A percentile compares a stretch with the other conserved stretches of the same genome.
Conservation (phyloP, 768 basidiomycete genomes). For the Tylopilus felleus region DNA sequence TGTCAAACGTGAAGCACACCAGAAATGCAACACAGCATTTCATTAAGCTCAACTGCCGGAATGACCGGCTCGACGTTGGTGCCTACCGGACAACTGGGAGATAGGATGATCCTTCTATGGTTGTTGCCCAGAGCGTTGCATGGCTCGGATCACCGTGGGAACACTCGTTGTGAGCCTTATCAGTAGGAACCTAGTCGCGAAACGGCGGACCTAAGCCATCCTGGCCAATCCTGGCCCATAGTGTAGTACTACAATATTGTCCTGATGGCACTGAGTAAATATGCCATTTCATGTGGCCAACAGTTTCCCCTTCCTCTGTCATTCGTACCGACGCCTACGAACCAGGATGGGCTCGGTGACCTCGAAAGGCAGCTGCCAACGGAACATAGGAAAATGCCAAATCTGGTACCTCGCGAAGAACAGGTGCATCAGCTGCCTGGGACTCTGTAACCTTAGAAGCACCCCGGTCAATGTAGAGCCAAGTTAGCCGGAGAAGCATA, state of each 20-base stretch:
- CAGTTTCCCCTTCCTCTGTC: no score
- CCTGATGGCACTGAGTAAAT: not conserved
- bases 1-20: not conserved
- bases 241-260: not conserved
- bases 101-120: no score
- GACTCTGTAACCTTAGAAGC: not conserved
- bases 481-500: slow-evolving; percentile 4
- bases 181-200: not conserved
- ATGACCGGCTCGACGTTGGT: not conserved
- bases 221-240: not conserved
- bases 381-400: not conserved
- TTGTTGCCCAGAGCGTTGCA: not conserved
- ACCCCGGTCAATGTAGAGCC: not conserved
- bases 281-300: not conserved
- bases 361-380: not conserved
- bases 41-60: not conserved
- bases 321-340: no score
- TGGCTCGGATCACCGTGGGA: not conserved
- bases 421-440: not conserved
- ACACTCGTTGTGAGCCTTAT: not conserved
- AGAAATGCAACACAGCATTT: slow-evolving; percentile 9
- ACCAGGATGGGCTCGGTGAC: no score
- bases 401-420: not conserved
- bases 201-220: not conserved
- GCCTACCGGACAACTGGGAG: not conserved